Conservation (phyloP, 306 rosid species). For the Inga oerstediana region DNA sequence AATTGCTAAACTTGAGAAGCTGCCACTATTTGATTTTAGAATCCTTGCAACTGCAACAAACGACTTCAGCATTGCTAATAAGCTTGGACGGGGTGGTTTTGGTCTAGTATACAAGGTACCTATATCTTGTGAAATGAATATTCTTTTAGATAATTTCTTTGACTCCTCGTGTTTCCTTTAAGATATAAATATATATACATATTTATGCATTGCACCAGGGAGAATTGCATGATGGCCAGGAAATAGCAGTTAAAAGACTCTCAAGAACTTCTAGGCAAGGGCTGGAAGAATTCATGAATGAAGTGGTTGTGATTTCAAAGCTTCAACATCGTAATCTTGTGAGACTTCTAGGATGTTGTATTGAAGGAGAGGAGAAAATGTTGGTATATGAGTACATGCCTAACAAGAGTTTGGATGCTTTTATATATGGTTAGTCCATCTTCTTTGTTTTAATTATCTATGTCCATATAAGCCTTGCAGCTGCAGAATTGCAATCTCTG, state of each 20-base stretch:
- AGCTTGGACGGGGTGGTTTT: conserved; percentile 4
- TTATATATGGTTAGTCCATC: not conserved
- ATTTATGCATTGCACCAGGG: not conserved
- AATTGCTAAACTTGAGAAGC: not conserved
- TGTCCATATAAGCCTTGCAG: not conserved
- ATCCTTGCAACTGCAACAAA: not conserved
- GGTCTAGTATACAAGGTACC: not conserved
- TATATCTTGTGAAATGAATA: not conserved
- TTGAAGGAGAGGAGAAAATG: not conserved
- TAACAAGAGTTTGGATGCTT: conserved; percentile 4
- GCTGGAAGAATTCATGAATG: conserved; percentile 5
- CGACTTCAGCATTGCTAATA: not conserved
- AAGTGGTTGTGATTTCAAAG: not conserved
- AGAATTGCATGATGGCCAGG: not conserved
- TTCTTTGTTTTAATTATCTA: not conserved
- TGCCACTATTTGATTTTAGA: not conserved
- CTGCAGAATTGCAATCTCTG: not conserved
- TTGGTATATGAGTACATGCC: conserved; percentile 12
- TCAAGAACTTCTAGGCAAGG: conserved; percentile 3
- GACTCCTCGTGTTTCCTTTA: not conserved
- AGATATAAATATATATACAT: not conserved
- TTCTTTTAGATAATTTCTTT: not conserved
- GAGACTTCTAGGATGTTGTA: not conserved
- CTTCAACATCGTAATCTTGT: conserved; percentile 9
- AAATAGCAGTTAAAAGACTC: conserved; percentile 8